Percentiles rank a stretch among this genome's conserved stretches.
These are phyloP conservation scores for Multifurca ochricompacta DNA, from an alignment of 768 basidiomycete species.

Conservation along the genomic window DNA sequence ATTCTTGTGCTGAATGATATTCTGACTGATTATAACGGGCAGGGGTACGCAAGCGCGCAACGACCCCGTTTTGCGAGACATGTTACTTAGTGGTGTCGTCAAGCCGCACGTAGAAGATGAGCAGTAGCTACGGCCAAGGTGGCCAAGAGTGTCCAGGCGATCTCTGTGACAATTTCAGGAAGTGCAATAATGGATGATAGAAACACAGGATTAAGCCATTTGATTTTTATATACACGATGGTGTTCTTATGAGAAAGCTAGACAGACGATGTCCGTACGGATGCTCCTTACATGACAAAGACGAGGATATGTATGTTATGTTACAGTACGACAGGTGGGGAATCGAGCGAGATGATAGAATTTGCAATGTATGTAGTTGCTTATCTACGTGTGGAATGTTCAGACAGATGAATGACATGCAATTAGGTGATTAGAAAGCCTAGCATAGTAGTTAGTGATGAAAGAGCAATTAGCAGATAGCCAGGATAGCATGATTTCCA, in stretches of 20 bases:
- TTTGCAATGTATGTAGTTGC: conserved; percentile 3
- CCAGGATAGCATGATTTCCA: neutral
- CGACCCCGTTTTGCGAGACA: conserved; percentile 40
- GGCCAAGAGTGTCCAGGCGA: neutral
- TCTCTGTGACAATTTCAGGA: neutral
- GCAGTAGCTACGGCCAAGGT: neutral
- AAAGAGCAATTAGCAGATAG: conserved; percentile 3
- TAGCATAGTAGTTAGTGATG: conserved; percentile 1
- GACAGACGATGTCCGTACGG: neutral
- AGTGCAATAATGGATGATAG: neutral
- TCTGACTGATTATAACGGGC: neutral
- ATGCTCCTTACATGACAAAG: neutral
- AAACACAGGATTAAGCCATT: neutral
- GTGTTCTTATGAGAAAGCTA: neutral
- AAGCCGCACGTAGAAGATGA: conserved; percentile 41
- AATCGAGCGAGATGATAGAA: conserved; percentile 9
- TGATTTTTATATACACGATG: conserved; percentile 8
- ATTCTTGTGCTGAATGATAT: too few species aligned
- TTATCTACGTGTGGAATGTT: conserved; percentile 8
- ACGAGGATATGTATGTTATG: conserved; percentile 7
- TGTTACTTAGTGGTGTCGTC: conserved; percentile 54
- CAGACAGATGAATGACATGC: conserved; percentile 1
- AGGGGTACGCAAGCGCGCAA: conserved; percentile 40
- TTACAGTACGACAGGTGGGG: conserved; percentile 6
- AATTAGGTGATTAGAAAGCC: neutral